These are phyloP conservation scores for Suillus decipiens DNA, from an alignment of 768 basidiomycete species.

Conservation along the genomic window DNA sequence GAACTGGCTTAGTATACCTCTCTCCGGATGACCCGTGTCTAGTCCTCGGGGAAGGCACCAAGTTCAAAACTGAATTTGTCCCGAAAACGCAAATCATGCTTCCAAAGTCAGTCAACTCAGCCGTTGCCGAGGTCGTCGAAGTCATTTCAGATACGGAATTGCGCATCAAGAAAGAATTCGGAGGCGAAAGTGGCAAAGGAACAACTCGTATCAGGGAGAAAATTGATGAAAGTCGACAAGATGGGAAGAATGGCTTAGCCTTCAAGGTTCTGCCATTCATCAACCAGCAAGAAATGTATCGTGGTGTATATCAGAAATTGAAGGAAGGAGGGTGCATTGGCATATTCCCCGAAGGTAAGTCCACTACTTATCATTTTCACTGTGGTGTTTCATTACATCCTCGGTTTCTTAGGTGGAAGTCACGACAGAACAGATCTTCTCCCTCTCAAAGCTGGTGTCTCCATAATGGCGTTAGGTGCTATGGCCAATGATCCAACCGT, in stretches of 20 bases:
- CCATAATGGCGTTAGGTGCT: constrained; percentile 96
- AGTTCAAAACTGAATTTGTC: constrained; percentile 69
- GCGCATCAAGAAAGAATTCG: constrained; percentile 84
- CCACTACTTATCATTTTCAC: not conserved
- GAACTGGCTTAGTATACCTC: constrained; percentile 69
- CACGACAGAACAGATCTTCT: constrained; percentile 97
- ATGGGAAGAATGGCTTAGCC: constrained; percentile 62
- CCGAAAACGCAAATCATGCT: constrained; percentile 87
- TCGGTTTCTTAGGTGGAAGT: constrained; percentile 72
- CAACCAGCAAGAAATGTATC: constrained; percentile 95
- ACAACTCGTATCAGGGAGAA: constrained; percentile 69
- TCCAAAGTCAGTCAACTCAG: constrained; percentile 75
- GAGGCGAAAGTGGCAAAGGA: constrained; percentile 76
- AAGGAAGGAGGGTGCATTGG: constrained; percentile 90
- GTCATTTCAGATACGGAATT: constrained; percentile 88
- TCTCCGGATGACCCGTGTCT: constrained; percentile 77
- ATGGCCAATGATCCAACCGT: constrained; percentile 90
- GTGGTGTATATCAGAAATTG: constrained; percentile 84
- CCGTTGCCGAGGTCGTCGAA: constrained; percentile 81
- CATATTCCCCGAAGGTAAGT: constrained; percentile 94
- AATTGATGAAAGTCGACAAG: constrained; percentile 54
- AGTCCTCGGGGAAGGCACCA: constrained; percentile 81
- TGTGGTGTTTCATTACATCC: not conserved
- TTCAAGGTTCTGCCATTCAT: constrained; percentile 88
- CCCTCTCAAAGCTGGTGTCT: constrained; percentile 96